Conservation (phyloP, 2,329 filamentous ascomycete genomes). For the Penicillium sp. region DNA sequence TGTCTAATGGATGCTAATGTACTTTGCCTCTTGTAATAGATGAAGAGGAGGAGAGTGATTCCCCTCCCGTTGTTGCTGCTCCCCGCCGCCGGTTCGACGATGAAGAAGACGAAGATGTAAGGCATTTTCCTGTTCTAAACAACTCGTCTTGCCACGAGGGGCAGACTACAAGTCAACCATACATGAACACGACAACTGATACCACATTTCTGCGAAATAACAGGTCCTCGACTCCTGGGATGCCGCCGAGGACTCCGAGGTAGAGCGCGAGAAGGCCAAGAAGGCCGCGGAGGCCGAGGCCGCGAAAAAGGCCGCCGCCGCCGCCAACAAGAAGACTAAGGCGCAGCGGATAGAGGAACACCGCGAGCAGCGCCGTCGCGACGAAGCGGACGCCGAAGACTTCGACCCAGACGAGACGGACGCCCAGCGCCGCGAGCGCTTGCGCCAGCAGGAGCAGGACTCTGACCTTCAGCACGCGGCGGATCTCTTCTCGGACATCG, state of each 20-base stretch:
- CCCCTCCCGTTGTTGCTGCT: constrained; percentile 48
- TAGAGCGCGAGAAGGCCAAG: constrained; percentile 90
- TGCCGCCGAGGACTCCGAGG: constrained; percentile 93
- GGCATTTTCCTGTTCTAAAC: too few species aligned
- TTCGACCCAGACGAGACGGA: constrained; percentile 71
- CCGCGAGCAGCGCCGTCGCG: constrained; percentile 65
- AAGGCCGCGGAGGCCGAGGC: constrained; percentile 85
- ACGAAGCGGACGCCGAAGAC: constrained; percentile 58
- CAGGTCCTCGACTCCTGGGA: constrained; percentile 97
- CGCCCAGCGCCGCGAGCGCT: constrained; percentile 71
- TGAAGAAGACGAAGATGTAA: constrained; percentile 85
- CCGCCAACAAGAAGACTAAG: constrained; percentile 89
- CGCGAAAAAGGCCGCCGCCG: constrained; percentile 85
- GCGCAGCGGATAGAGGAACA: constrained; percentile 82
- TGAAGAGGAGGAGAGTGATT: constrained; percentile 55
- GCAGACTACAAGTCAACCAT: too few species aligned
- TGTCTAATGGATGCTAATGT: background rate
- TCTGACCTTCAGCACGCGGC: constrained; percentile 86
- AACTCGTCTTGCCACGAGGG: constrained; percentile 1
- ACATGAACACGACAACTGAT: background rate
- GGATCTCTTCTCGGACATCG: constrained; percentile 82
- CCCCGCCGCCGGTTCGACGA: constrained; percentile 81
- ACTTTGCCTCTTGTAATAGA: constrained; percentile 12
- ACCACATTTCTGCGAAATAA: background rate
- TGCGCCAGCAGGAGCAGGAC: constrained; percentile 81